Percentiles rank a stretch among this genome's conserved stretches.
These are phyloP conservation scores for Beauveria sp. DNA, from an alignment of 2,329 filamentous ascomycete species.

Conservation along the genomic window DNA sequence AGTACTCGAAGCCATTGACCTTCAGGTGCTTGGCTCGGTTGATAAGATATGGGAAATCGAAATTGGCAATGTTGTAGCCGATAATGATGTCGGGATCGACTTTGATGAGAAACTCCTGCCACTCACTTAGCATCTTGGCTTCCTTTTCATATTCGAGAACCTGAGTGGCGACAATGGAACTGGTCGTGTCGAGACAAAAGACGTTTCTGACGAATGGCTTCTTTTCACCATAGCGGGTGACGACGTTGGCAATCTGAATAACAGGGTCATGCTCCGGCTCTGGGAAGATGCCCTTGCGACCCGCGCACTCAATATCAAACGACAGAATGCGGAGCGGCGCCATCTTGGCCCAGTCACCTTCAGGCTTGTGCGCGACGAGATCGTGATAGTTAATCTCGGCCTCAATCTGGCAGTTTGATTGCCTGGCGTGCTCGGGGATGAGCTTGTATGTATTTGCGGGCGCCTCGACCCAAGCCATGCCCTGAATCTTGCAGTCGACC, in stretches of 20 bases:
- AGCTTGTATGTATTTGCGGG: slow-evolving; percentile 66
- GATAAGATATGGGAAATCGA: slow-evolving; percentile 94
- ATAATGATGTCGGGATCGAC: slow-evolving; percentile 97
- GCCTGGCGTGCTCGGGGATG: slow-evolving; percentile 55
- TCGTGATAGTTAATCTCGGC: slow-evolving; percentile 76
- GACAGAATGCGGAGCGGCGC: slow-evolving; percentile 87
- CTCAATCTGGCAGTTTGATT: slow-evolving; percentile 96
- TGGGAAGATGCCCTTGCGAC: slow-evolving; percentile 94
- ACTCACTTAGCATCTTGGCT: slow-evolving; percentile 82
- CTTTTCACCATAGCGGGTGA: slow-evolving; percentile 87
- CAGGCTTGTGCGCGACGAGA: slow-evolving; percentile 76
- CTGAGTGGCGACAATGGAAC: slow-evolving; percentile 89
- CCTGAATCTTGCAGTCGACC: slow-evolving; percentile 89
- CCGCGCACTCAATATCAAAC: slow-evolving; percentile 98
- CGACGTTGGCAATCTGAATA: slow-evolving; percentile 96
- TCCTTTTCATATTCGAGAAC: slow-evolving; percentile 77
- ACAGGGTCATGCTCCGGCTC: slow-evolving; percentile 88
- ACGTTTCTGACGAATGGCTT: slow-evolving; percentile 96
- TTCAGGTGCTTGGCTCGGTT: slow-evolving; percentile 83
- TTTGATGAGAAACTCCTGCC: slow-evolving; percentile 82
- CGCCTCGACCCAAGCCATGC: slow-evolving; percentile 97
- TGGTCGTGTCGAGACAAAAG: slow-evolving; percentile 88
- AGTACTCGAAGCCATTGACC: slow-evolving; percentile 72
- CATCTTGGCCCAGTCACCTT: slow-evolving; percentile 97
- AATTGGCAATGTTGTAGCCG: slow-evolving; percentile 97